A percentile compares a stretch with the other conserved stretches of the same genome.
Evolutionary conservation across 2,329 filamentous ascomycete species (phyloP).

Genomic region (Cercospora berteroae): DNA sequence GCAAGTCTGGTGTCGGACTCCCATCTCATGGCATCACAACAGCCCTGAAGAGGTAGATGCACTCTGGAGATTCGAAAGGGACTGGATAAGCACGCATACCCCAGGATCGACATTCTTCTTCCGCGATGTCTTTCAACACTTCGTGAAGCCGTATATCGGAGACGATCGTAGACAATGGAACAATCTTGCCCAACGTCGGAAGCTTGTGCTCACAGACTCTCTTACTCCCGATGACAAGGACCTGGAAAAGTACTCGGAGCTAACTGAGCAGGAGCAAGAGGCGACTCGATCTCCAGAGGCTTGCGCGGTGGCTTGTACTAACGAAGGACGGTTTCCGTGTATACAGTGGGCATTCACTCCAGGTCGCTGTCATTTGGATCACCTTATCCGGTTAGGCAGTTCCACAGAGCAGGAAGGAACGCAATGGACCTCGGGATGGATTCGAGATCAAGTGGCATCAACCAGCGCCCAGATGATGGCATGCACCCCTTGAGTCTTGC

Average conservation of each 20-base stretch:
- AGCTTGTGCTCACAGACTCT: not conserved
- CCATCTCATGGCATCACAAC: not conserved
- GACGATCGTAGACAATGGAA: not conserved
- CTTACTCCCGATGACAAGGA: not conserved
- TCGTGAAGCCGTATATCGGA: not conserved
- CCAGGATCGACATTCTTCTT: not conserved
- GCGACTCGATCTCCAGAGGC: not conserved
- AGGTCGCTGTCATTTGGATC: not conserved
- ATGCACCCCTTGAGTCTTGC: not conserved
- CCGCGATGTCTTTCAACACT: not conserved
- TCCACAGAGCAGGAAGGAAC: not conserved
- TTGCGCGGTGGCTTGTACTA: not conserved
- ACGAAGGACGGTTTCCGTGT: not conserved
- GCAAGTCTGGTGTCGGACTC: not conserved
- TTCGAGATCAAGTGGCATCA: not conserved
- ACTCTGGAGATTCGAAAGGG: not conserved
- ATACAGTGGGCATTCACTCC: not conserved
- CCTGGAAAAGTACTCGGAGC: not conserved
- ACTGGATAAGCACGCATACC: not conserved
- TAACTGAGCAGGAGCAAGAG: not conserved
- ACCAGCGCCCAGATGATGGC: not conserved
- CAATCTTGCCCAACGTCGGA: not conserved
- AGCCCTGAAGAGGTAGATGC: not conserved
- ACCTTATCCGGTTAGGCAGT: not conserved
- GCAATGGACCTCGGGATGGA: not conserved